Evolutionary conservation across 805 yeast species (phyloP).

Genomic region (Myxozyma lipomycoides): DNA sequence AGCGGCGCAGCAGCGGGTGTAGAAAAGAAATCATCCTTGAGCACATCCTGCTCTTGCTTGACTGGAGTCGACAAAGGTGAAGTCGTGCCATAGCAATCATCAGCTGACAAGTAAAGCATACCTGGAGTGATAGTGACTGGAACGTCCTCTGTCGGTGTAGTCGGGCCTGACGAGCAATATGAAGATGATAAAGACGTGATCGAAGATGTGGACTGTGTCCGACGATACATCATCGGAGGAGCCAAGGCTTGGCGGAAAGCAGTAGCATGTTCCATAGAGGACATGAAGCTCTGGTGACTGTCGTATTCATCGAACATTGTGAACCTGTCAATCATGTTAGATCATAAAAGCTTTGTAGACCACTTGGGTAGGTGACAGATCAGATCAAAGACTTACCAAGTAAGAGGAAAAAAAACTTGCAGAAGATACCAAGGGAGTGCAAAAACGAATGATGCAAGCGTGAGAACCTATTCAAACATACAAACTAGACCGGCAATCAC

Average conservation of each 20-base stretch:
- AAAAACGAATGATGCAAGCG: too few species aligned
- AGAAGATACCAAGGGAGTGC: too few species aligned
- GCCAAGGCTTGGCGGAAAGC: slow-evolving; percentile 20
- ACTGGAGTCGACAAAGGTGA: slow-evolving; percentile 6
- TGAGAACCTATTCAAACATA: too few species aligned
- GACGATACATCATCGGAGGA: slow-evolving; percentile 17
- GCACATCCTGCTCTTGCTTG: slow-evolving; percentile 2
- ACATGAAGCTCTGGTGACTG: background rate
- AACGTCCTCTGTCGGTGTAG: slow-evolving; percentile 20
- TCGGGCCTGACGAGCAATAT: slow-evolving; percentile 18
- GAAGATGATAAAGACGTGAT: slow-evolving; percentile 13
- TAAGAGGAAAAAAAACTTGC: too few species aligned
- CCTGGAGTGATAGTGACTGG: slow-evolving; percentile 25
- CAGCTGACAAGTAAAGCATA: slow-evolving; percentile 16
- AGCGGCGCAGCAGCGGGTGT: slow-evolving; percentile 6
- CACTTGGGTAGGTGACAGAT: too few species aligned
- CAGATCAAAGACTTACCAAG: too few species aligned
- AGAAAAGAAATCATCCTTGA: slow-evolving; percentile 8
- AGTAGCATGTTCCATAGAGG: background rate
- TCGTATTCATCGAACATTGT: background rate
- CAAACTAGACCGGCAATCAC: too few species aligned
- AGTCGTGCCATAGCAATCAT: background rate
- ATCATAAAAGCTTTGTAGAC: too few species aligned
- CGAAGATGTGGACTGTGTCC: slow-evolving; percentile 11
- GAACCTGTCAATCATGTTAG: too few species aligned